Conservation (phyloP, 768 basidiomycete species). For the Lyophyllum shimeji region DNA sequence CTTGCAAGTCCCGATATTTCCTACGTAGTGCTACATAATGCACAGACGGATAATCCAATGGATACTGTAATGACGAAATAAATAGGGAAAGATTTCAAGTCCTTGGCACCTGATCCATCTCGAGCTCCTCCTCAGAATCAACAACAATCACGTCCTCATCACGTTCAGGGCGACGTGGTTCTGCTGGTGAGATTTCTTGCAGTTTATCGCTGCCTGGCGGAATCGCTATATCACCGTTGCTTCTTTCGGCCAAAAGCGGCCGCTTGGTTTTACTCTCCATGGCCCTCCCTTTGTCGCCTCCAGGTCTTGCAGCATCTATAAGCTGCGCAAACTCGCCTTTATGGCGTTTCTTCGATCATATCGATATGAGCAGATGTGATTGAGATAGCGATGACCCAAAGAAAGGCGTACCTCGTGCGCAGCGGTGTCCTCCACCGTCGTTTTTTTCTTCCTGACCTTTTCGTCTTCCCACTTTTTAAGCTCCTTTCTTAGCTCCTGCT, state of each 20-base stretch:
- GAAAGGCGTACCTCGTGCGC: slow-evolving; percentile 36
- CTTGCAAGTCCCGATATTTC: background rate
- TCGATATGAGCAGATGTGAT: background rate
- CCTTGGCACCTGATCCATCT: background rate
- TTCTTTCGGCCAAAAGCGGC: slow-evolving; percentile 11
- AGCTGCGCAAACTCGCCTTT: slow-evolving; percentile 39
- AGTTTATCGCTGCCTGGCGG: background rate
- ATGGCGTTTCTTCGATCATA: slow-evolving; percentile 33
- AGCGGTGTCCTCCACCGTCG: slow-evolving; percentile 35
- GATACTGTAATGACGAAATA: background rate
- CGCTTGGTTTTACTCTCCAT: background rate
- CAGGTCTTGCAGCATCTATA: slow-evolving; percentile 32
- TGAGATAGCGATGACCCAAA: background rate
- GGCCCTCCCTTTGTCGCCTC: slow-evolving; percentile 17
- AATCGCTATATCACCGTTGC: slow-evolving; percentile 10
- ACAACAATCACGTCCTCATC: slow-evolving; percentile 29
- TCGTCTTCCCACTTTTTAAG: slow-evolving; percentile 61
- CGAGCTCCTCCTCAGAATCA: slow-evolving; percentile 34
- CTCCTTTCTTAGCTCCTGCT: slow-evolving; percentile 47
- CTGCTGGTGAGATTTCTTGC: background rate
- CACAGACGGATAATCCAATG: background rate
- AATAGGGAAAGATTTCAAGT: background rate
- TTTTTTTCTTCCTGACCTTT: slow-evolving; percentile 39
- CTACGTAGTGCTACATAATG: background rate
- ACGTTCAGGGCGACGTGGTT: background rate